These are phyloP conservation scores for Boletales sp. DNA, from an alignment of 768 basidiomycete genomes.

Conservation along the genomic window DNA sequence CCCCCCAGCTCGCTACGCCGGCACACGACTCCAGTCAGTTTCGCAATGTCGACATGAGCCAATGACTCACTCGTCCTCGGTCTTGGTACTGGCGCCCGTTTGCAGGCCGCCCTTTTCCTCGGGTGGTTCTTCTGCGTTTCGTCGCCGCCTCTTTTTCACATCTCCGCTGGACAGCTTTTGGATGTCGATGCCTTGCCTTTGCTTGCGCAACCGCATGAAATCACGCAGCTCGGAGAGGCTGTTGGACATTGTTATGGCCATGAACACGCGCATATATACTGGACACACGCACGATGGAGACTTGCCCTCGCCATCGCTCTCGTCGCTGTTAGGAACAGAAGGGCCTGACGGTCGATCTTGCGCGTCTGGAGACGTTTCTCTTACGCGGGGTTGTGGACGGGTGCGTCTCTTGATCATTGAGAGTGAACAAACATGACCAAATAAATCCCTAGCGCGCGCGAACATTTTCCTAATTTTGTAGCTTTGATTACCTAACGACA, in stretches of 20 bases:
- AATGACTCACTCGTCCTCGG: constrained; percentile 38
- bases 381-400: constrained; percentile 57
- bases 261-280: neutral
- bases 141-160: constrained; percentile 64
- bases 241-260: neutral
- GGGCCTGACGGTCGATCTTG: constrained; percentile 8
- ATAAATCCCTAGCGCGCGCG: too few relatives aligned
- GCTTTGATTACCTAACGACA: too few relatives aligned
- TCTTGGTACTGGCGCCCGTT: constrained; percentile 37
- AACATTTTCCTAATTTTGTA: too few relatives aligned
- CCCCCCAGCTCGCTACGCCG: constrained; percentile 54
- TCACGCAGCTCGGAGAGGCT: constrained; percentile 85
- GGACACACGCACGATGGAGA: constrained; percentile 46
- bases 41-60: neutral
- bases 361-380: constrained; percentile 45
- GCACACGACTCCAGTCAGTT: neutral
- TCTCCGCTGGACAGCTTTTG: constrained; percentile 85
- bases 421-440: too few relatives aligned
- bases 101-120: constrained; percentile 57
- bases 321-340: constrained; percentile 8
- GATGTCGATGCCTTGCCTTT: constrained; percentile 81
- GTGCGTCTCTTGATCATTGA: constrained; percentile 72
- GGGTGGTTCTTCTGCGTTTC: constrained; percentile 36
- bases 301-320: constrained; percentile 34
- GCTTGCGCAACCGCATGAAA: constrained; percentile 68